These are phyloP conservation scores for Naganishia cerealis DNA, from an alignment of 1,284 basidiomycete genomes.

Conservation along the genomic window DNA sequence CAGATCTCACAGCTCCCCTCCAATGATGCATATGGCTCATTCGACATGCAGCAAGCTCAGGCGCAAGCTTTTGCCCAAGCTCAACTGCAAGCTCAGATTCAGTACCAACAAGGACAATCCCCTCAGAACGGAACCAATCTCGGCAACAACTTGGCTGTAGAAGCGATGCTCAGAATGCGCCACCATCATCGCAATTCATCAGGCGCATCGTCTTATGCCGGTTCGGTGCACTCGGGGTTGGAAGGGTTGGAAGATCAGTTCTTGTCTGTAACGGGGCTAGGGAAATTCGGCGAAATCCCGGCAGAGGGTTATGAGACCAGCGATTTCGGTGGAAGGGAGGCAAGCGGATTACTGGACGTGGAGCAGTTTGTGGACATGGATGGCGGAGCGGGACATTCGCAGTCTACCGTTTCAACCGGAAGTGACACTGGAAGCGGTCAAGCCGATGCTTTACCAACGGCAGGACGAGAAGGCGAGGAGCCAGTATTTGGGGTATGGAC, in stretches of 20 bases:
- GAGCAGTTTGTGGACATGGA: constrained; percentile 20
- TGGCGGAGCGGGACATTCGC: not conserved
- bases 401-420: constrained; percentile 1
- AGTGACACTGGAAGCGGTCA: not conserved
- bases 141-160: constrained; percentile 11
- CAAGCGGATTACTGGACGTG: constrained; percentile 14
- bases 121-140: not conserved
- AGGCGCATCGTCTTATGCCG: constrained; percentile 29
- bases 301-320: constrained; percentile 16
- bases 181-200: constrained; percentile 24
- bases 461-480: not conserved
- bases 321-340: constrained; percentile 22
- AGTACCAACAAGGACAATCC: not conserved
- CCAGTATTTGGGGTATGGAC: constrained; percentile 24
- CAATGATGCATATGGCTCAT: not conserved
- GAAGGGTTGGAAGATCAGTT: constrained; percentile 33
- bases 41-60: constrained; percentile 8
- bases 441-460: not conserved
- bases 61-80: constrained; percentile 15
- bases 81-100: constrained; percentile 9
- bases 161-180: constrained; percentile 16
- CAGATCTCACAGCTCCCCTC: constrained; percentile 3
- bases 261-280: constrained; percentile 10
- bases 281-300: constrained; percentile 4
- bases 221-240: constrained; percentile 24